A percentile compares a stretch with the other conserved stretches of the same genome.
phyloP scores from a whole-genome alignment of 179 eudicot species.

The Silene noctiflora region DNA sequence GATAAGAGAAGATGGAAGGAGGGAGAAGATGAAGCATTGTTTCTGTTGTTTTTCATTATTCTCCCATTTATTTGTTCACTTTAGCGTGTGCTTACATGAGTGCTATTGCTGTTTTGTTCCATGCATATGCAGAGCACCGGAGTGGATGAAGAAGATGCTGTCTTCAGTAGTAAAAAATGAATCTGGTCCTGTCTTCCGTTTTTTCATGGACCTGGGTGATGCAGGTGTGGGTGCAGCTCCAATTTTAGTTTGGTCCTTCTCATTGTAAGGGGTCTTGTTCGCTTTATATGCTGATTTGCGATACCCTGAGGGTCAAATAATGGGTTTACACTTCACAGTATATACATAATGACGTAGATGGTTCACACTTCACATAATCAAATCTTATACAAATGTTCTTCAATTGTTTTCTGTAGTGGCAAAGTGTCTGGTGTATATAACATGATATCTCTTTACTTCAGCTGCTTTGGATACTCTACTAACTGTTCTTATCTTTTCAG shows the following conservation, averaged over 20 bases:
- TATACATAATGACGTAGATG: not conserved
- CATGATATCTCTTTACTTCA: not conserved
- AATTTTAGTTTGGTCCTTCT: not conserved
- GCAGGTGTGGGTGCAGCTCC: constrained; percentile 52
- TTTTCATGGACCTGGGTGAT: constrained; percentile 92
- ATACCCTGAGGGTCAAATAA: not conserved
- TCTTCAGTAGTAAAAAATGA: constrained; percentile 63
- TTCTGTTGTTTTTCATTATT: not conserved
- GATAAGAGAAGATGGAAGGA: not conserved
- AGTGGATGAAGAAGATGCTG: constrained; percentile 85
- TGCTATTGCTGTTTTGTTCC: not conserved
- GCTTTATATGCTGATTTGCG: not conserved
- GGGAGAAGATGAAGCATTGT: not conserved
- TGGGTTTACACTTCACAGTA: not conserved
- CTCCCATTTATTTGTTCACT: not conserved
- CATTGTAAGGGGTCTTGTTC: constrained; percentile 6
- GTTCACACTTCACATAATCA: not conserved
- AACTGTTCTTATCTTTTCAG: constrained; percentile 40
- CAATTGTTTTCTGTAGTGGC: not conserved
- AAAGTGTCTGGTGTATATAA: not conserved
- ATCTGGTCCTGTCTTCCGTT: constrained; percentile 85
- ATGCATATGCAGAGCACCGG: constrained; percentile 59
- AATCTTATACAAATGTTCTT: not conserved
- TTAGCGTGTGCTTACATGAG: not conserved
- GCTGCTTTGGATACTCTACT: constrained; percentile 12